phyloP scores from a whole-genome alignment of 129 eudicot species.

The Flaveria bidentis region DNA sequence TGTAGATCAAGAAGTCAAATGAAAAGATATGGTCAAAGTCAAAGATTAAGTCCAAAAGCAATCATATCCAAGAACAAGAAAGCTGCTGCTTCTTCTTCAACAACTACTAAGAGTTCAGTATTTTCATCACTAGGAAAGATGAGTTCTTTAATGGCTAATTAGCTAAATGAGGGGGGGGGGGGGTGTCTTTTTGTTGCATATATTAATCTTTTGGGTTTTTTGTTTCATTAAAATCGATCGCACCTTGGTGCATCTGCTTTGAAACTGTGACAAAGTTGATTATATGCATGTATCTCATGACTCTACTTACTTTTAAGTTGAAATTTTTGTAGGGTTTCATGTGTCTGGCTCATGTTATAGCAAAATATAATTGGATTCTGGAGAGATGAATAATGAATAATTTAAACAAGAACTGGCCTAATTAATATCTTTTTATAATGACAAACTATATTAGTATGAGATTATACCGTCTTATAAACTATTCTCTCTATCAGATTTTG shows the following conservation, averaged over 20 bases:
- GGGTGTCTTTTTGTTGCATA: neutral
- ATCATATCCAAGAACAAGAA: conserved; percentile 61
- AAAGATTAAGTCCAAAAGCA: conserved; percentile 49
- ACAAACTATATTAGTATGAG: too few relatives aligned
- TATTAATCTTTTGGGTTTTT: neutral
- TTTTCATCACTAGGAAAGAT: conserved; percentile 34
- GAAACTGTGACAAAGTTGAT: neutral
- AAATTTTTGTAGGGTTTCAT: neutral
- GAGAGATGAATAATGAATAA: too few relatives aligned
- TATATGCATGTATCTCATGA: neutral
- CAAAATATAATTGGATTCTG: too few relatives aligned
- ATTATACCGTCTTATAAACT: too few relatives aligned
- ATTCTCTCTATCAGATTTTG: too few relatives aligned
- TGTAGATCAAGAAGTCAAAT: conserved; percentile 46
- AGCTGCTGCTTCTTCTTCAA: conserved; percentile 16
- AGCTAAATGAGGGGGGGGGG: neutral
- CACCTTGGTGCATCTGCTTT: neutral
- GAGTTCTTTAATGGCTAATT: conserved; percentile 33
- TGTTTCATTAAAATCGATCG: neutral
- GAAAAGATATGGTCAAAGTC: conserved; percentile 41
- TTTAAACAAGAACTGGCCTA: too few relatives aligned
- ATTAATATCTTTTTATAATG: too few relatives aligned
- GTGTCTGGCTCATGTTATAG: too few relatives aligned
- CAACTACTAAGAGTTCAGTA: conserved; percentile 15
- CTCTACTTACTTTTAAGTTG: neutral